Percentiles rank a stretch among this genome's conserved stretches.
Conservation (phyloP, 495 filamentous ascomycete species). For the Penicillium dipodomyicola region DNA sequence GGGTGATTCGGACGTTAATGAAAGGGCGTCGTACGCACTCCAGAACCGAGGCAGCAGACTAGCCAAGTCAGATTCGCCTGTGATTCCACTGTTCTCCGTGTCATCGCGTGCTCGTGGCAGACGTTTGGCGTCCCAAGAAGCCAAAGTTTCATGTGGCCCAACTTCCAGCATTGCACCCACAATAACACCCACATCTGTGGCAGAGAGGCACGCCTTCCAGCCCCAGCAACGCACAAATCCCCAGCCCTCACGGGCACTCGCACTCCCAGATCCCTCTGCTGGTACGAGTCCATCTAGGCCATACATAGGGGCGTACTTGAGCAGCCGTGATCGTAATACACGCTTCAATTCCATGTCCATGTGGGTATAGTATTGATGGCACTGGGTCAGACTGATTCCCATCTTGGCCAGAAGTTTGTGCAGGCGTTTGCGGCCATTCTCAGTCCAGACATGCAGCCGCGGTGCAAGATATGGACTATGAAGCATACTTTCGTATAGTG, state of each 20-base stretch:
- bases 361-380: slow-evolving; percentile 92
- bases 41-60: slow-evolving; percentile 69
- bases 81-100: slow-evolving; percentile 14
- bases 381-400: slow-evolving; percentile 91
- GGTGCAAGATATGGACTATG: slow-evolving; percentile 96
- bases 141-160: slow-evolving; percentile 49
- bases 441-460: slow-evolving; percentile 90
- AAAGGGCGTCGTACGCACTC: slow-evolving; percentile 87
- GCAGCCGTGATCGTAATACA: slow-evolving; percentile 75
- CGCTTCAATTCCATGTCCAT: slow-evolving; percentile 98
- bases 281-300: slow-evolving; percentile 91
- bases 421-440: slow-evolving; percentile 81
- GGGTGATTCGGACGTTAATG: slow-evolving; percentile 42
- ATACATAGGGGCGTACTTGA: slow-evolving; percentile 87
- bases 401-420: slow-evolving; percentile 97
- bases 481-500: slow-evolving; percentile 96
- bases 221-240: slow-evolving; percentile 98
- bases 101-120: slow-evolving; percentile 41
- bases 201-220: slow-evolving; percentile 90
- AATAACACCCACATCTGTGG: slow-evolving; percentile 86
- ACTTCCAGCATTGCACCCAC: slow-evolving; percentile 91
- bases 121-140: slow-evolving; percentile 39
- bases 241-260: slow-evolving; percentile 72
- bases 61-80: slow-evolving; percentile 35
- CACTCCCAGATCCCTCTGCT: slow-evolving; percentile 51